A percentile compares a stretch with the other conserved stretches of the same genome.
Evolutionary conservation across 306 rosid species (phyloP).

Genomic region (Morella rubra): DNA sequence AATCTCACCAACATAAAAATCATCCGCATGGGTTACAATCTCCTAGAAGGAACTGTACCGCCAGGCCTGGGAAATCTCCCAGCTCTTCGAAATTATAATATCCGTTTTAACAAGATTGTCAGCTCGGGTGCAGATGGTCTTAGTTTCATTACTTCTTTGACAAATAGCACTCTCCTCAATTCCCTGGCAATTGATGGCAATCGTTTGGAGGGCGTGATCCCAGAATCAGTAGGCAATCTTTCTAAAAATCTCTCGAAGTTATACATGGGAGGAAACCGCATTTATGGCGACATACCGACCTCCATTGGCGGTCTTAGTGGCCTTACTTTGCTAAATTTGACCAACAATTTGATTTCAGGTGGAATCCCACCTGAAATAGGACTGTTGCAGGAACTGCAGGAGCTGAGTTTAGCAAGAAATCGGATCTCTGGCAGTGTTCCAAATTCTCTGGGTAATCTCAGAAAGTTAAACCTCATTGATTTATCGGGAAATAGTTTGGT

Average conservation of each 20-base stretch:
- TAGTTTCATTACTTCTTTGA: constrained; percentile 51
- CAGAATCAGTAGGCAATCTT: constrained; percentile 66
- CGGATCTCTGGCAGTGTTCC: constrained; percentile 58
- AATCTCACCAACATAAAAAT: constrained; percentile 56
- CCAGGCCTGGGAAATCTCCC: constrained; percentile 76
- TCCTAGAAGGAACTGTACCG: constrained; percentile 62
- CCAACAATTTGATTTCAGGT: constrained; percentile 55
- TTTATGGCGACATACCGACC: constrained; percentile 58
- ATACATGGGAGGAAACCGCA: constrained; percentile 65
- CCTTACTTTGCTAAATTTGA: constrained; percentile 57
- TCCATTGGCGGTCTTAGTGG: constrained; percentile 57
- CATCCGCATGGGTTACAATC: constrained; percentile 50
- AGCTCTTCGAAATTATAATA: constrained; percentile 53
- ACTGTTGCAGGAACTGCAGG: constrained; percentile 45
- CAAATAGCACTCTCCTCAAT: constrained; percentile 57
- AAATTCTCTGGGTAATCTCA: constrained; percentile 52
- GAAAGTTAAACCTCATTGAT: constrained; percentile 49
- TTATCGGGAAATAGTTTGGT: constrained; percentile 52
- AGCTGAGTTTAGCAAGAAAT: constrained; percentile 46
- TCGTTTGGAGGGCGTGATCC: constrained; percentile 58
- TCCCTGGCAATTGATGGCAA: constrained; percentile 57
- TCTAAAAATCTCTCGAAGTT: constrained; percentile 47
- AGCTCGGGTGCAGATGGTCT: constrained; percentile 45
- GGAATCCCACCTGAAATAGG: constrained; percentile 63
- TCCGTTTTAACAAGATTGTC: constrained; percentile 57